phyloP scores from a whole-genome alignment of 345 rosid genomes.

The Hypericum androsaemum region DNA sequence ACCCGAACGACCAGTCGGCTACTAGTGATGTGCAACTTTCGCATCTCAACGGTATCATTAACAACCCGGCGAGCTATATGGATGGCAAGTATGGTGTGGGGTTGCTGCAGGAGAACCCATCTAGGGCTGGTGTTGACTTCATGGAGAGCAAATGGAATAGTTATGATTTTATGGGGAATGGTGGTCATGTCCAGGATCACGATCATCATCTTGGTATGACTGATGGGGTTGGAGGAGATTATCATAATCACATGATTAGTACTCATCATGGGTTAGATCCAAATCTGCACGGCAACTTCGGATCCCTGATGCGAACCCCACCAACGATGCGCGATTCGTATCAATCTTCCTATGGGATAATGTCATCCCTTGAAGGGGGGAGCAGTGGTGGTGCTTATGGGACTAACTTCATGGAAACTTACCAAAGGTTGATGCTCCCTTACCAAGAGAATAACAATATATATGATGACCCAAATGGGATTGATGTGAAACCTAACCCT shows the following conservation, averaged over 20 bases:
- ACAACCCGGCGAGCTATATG: slow-evolving; percentile 22
- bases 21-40: slow-evolving; percentile 34
- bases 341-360: slow-evolving; percentile 31
- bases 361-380: slow-evolving; percentile 22
- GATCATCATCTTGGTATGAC: slow-evolving; percentile 20
- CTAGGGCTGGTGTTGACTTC: slow-evolving; percentile 30
- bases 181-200: background rate
- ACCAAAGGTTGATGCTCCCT: slow-evolving; percentile 51
- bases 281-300: slow-evolving; percentile 26
- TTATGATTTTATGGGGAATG: slow-evolving; percentile 43
- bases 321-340: too few relatives aligned
- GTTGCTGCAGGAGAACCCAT: slow-evolving; percentile 16
- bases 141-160: slow-evolving; percentile 43
- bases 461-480: slow-evolving; percentile 31
- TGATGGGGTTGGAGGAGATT: slow-evolving; percentile 26
- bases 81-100: slow-evolving; percentile 21
- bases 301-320: too few relatives aligned
- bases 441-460: slow-evolving; percentile 24
- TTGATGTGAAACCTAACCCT: slow-evolving; percentile 65
- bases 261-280: slow-evolving; percentile 16
- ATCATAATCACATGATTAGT: background rate
- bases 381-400: slow-evolving; percentile 18
- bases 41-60: slow-evolving; percentile 34
- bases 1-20: slow-evolving; percentile 24
- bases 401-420: slow-evolving; percentile 33